These are phyloP conservation scores for Gilbertella persicaria DNA, from an alignment of 371 early-diverging fungal species.

Conservation along the genomic window DNA sequence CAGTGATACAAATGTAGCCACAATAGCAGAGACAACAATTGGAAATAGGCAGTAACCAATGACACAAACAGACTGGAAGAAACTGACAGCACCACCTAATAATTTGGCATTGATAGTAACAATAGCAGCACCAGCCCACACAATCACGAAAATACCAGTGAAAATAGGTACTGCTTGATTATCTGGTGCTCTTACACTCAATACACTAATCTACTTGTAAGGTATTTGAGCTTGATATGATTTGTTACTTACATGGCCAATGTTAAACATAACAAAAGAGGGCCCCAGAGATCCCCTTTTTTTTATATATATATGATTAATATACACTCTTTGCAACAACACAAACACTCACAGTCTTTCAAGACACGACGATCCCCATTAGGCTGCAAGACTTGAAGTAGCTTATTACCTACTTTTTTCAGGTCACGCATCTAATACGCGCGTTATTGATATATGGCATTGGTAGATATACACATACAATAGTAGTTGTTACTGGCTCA, in stretches of 20 bases:
- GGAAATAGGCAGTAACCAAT: conserved; percentile 95
- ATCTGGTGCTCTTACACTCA: conserved; percentile 65
- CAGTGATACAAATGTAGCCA: conserved; percentile 62
- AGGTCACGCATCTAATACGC: conserved; percentile 78
- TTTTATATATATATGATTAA: not conserved
- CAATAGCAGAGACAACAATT: conserved; percentile 73
- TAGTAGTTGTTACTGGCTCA: conserved; percentile 84
- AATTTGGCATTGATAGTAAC: conserved; percentile 93
- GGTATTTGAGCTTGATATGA: not conserved
- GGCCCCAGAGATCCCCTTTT: conserved; percentile 95
- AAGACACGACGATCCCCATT: conserved; percentile 66
- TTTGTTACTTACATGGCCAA: conserved; percentile 68
- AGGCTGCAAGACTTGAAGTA: conserved; percentile 75
- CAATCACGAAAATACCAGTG: conserved; percentile 87
- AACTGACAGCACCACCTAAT: conserved; percentile 89
- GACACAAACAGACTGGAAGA: conserved; percentile 93
- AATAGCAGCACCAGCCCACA: conserved; percentile 88
- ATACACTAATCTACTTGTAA: conserved; percentile 48
- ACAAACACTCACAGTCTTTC: conserved; percentile 76
- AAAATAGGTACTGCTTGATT: conserved; percentile 86
- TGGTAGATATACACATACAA: conserved; percentile 53
- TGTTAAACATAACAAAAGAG: conserved; percentile 86
- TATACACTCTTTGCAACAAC: not conserved
- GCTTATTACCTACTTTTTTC: conserved; percentile 68
- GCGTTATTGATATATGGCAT: not conserved